Evolutionary conservation across 2,329 filamentous ascomycete genomes (phyloP), one percentile per base, ranked within the genome.

Genomic region (Xylariaceae sp.): DNA sequence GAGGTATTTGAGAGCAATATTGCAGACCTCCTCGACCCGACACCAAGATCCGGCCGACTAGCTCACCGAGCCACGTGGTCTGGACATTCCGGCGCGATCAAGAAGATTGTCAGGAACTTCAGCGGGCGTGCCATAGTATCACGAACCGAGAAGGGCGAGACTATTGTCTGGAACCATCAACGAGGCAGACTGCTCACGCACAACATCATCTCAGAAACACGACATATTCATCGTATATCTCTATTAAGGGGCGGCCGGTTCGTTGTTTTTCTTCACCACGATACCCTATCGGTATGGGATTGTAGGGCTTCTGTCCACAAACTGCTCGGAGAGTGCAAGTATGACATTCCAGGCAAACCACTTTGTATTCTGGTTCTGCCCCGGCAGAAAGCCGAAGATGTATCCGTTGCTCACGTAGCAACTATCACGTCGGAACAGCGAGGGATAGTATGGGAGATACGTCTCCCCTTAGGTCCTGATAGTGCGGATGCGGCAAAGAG

Each of bases 51-150:
- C 39, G 77, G 76, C 37, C 86, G 90, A 1, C 75, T 96, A 14
- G 75, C 78, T 17, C 79, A 85, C 12, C 85, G 83, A 60, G 83
- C 86, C 2, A 82, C 87, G 1, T 96, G 92, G 91, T 91, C 91
- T 1, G 93, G 94, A 1, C 93, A 97, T 76, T 90, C 89, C 14
- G 83, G 83, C 14, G 81, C 91, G 0, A 86, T 97, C 60, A 88
- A 89, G 68, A 96, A 96, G 70, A 90, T 96, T 58, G 88, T 96
- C 41, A 88, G 92, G 59, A 96, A 93, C 67, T 90, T 89, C 39
- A 90, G 87, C 67, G 93, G 92, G 7, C 83, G 86, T 62, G 89
- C 91, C 4, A 79, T 96, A 39, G 86, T 96, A 28, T 96, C 93
- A 6, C 83, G 91, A 48, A 96, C 93, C 0, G 82, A 86, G 57